Evolutionary conservation across 768 basidiomycete genomes (phyloP), one percentile per base, ranked within the genome.

Genomic region (Pulveroboletus ravenelii): DNA sequence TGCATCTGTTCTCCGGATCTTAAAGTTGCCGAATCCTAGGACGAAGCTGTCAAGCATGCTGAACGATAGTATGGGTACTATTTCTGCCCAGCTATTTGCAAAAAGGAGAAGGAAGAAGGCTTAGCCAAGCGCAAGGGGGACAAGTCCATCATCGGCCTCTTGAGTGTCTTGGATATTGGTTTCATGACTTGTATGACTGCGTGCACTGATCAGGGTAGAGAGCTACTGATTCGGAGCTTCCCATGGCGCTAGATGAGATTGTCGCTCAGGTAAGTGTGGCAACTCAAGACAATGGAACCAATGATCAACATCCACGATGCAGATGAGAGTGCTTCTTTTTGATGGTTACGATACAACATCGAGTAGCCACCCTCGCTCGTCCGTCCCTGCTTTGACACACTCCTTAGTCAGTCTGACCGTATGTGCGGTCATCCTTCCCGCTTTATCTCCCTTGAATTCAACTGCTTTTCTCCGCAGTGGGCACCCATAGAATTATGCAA

Each of bases 401-500:
- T 36, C 27, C 45, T n/a, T 25, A 62, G 68, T 64, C 34, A 61
- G 55, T 23, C 42, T 70, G 17, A 65, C 62, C 2, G 63, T 63
- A 35, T 29, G 12, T 14, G 29, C 27, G 27, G 15, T 10, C 5
- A 13, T 9, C 13, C 20, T 45, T 32, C 20, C 13, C 9, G 14
- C 20, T 34, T 13, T n/a, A 2, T 17, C 23, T 30, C n/a, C 14
- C 8, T 23, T 6, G 27, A 37, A 29, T 23, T 41, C 10, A 20
- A 14, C 14, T n/a, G 14, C 10, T n/a, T 6, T 25, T 17, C 1
- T 37, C 10, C 43, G 12, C 18, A 61, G 55, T 84, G 81, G 80
- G 77, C 78, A 2, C 68, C 83, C 0, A 74, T 83, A 27, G 80
- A 84, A 58, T 71, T 84, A 0, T 71, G 70, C 13, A 71, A 65